A percentile compares a stretch with the other conserved stretches of the same genome.
Conservation (phyloP, 768 basidiomycete genomes). For the Psilocybe tampanensis region DNA sequence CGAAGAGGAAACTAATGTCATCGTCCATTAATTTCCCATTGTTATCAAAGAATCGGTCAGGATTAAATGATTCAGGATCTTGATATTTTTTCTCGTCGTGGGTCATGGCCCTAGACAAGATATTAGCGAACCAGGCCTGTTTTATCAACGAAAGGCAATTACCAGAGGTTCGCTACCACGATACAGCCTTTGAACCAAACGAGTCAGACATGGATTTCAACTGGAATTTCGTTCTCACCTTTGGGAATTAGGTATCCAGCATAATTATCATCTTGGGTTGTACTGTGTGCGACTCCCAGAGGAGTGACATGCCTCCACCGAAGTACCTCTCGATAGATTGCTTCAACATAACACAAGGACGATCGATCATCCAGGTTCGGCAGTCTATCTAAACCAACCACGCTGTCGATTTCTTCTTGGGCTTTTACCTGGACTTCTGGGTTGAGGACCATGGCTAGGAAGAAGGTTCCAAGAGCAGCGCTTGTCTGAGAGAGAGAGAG, state of each 20-base stretch:
- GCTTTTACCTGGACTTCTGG: constrained; percentile 34
- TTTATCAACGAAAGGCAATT: not conserved
- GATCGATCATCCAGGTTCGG: constrained; percentile 27
- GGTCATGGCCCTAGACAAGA: not conserved
- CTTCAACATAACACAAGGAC: constrained; percentile 25
- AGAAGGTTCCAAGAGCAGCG: constrained; percentile 15
- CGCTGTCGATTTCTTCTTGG: constrained; percentile 33
- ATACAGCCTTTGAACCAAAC: not conserved
- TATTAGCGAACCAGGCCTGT: not conserved
- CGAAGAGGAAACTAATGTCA: constrained; percentile 21
- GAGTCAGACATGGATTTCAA: not conserved
- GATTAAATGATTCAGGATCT: constrained; percentile 35
- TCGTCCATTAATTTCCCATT: constrained; percentile 23
- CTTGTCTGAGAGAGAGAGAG: not conserved
- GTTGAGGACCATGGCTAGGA: constrained; percentile 30
- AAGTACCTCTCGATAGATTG: constrained; percentile 15
- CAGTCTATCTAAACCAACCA: constrained; percentile 30
- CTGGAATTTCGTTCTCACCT: constrained; percentile 6
- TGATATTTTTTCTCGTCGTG: constrained; percentile 22
- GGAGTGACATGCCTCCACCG: constrained; percentile 13
- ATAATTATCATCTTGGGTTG: constrained; percentile 23
- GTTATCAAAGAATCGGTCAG: constrained; percentile 33
- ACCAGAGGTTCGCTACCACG: not conserved
- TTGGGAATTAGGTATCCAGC: constrained; percentile 27
- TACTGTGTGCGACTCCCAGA: constrained; percentile 21